Base-by-base conservation (phyloP, 148 eudicot species). In the Rhododendron kiyosumense region DNA sequence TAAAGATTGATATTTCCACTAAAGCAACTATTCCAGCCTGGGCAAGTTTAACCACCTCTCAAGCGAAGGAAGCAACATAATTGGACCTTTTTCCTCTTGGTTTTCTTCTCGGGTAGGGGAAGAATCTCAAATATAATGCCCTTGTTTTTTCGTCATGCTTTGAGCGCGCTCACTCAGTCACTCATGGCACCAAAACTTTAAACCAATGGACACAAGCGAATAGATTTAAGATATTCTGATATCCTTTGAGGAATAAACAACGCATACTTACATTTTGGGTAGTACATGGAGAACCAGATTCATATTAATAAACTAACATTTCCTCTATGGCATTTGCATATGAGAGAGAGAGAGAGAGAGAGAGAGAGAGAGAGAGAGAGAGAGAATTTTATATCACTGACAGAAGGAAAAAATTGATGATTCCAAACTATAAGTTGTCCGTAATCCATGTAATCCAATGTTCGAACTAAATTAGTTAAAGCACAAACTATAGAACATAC, bases 401-500 rank as follows among this genome's bases (percentile, higher is more conserved):
- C 63, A 57, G 22, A 61, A 22, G 67, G 67, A 22, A 61, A 61
- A 32, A 11, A 13, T 30, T 28, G 43, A 28, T 54, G 67, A 49
- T 48, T 54, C 34, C 34, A 54, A 18, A 81, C 10, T 13, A 57
- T n/a, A 24, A 82, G 43, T 36, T 6, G 49, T 11, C n/a, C 7
- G 8, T 38, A 38, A 45, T 8, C 24, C 45, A 71, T 48, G 74
- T 22, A 71, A 83, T 69, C 15, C 13, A 67, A 46, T 30, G 57
- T 36, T 59, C 0, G 32, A 32, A 81, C 32, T 34, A 15, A 67
- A 43, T 10, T 26, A 67, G 43, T 26, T 38, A 30, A 30, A 8
- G 30, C 24, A 51, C 13, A 84, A 34, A 84, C 20, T 22, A 32
- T 32, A 14, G 36, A 38, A 81, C 34, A 86, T 92, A 96, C 99